Percentiles rank a stretch among this genome's conserved stretches.
Evolutionary conservation across 2,329 filamentous ascomycete species (phyloP).

Genomic region (Cytospora leucostoma): DNA sequence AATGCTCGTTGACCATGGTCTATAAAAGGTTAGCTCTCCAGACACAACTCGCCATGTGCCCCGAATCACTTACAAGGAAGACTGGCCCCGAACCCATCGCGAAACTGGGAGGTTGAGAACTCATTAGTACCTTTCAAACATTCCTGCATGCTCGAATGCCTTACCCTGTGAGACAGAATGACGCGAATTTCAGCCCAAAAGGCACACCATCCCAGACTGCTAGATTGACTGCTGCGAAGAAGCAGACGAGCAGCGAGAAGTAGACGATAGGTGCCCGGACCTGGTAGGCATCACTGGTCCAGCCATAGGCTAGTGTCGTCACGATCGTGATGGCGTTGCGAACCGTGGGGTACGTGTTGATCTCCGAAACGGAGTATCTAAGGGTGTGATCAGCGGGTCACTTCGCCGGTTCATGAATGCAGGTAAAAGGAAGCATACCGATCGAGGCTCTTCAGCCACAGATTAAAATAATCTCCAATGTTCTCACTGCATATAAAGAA

Average conservation of each 20-base stretch:
- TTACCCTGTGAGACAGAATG: constrained; percentile 33
- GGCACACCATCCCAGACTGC: constrained; percentile 34
- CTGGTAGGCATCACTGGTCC: constrained; percentile 34
- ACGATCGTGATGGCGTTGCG: constrained; percentile 34
- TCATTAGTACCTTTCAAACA: not conserved
- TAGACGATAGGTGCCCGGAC: constrained; percentile 33
- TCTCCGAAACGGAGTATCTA: constrained; percentile 35
- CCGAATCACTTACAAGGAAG: constrained; percentile 27
- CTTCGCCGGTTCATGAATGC: too few species aligned
- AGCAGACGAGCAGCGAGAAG: constrained; percentile 33
- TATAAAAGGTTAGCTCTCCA: not conserved
- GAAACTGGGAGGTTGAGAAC: constrained; percentile 22
- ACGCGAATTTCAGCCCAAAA: constrained; percentile 33
- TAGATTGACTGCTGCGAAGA: constrained; percentile 33
- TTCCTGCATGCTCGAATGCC: not conserved
- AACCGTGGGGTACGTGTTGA: constrained; percentile 37
- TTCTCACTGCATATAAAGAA: constrained; percentile 35
- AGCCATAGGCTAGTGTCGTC: constrained; percentile 34
- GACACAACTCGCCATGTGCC: too few species aligned
- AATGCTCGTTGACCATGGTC: constrained; percentile 35
- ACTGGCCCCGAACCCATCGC: constrained; percentile 33
- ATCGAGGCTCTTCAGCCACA: constrained; percentile 31
- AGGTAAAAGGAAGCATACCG: constrained; percentile 6
- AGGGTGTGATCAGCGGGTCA: not conserved
- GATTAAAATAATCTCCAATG: constrained; percentile 35